Conservation (phyloP, 1,284 basidiomycete genomes). For the Leccinum variabile region DNA sequence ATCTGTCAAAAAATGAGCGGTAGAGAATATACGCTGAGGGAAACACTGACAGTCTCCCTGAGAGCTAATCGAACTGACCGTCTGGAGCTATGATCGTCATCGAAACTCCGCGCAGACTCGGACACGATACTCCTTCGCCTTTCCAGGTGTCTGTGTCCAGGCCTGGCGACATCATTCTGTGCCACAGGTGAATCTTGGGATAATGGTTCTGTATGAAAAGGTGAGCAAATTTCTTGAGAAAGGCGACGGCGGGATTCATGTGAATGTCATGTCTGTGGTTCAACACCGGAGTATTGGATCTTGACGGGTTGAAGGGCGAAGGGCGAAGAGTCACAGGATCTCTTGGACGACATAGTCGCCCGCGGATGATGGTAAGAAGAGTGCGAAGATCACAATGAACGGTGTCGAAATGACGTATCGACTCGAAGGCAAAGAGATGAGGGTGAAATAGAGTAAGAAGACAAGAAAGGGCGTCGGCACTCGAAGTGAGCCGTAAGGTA, state of each 20-base stretch:
- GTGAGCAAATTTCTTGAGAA: conserved; percentile 30
- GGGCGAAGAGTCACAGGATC: no score
- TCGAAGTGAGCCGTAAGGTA: no score
- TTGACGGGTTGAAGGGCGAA: conserved; percentile 5
- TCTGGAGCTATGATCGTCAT: conserved; percentile 41
- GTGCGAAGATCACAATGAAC: no score
- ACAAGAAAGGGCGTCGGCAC: no score
- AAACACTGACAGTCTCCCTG: conserved; percentile 46
- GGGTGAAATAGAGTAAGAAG: no score
- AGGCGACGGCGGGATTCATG: conserved; percentile 30
- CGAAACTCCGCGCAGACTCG: conserved; percentile 38
- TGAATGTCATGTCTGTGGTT: conserved; percentile 25
- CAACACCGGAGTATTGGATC: conserved; percentile 33
- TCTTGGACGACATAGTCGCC: no score
- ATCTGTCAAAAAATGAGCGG: conserved; percentile 34
- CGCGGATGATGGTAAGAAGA: no score
- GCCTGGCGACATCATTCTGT: conserved; percentile 22
- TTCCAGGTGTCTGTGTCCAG: conserved; percentile 21
- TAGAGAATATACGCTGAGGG: background rate
- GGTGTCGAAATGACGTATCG: no score
- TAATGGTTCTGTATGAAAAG: conserved; percentile 23
- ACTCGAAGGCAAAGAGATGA: no score
- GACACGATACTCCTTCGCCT: conserved; percentile 40
- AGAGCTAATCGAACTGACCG: conserved; percentile 45
- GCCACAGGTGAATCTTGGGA: conserved; percentile 26